Conservation (phyloP, 345 rosid species). For the Syzygium aromaticum region DNA sequence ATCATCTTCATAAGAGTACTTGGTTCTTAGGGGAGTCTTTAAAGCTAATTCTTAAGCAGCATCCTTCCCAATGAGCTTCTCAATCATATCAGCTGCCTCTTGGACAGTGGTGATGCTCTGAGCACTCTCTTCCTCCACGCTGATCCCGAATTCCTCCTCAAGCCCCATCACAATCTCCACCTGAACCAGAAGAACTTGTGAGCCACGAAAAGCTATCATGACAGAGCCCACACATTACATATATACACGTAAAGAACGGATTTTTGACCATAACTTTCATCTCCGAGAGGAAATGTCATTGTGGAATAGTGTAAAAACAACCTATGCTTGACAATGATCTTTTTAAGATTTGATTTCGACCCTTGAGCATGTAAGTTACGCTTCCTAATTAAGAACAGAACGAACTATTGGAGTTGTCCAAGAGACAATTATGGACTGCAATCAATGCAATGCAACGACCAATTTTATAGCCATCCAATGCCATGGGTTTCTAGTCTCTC, state of each 20-base stretch:
- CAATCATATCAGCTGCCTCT: conserved; percentile 38
- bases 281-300: background rate
- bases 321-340: background rate
- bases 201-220: background rate
- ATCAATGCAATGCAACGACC: background rate
- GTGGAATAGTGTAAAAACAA: background rate
- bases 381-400: background rate
- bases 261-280: background rate
- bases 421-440: background rate
- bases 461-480: background rate
- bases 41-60: background rate
- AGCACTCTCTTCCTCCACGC: conserved; percentile 34
- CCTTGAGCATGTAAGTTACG: background rate
- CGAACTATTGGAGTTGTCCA: background rate
- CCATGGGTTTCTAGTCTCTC: background rate
- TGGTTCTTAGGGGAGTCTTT: background rate
- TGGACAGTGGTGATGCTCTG: conserved; percentile 29
- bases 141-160: conserved; percentile 33
- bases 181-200: background rate
- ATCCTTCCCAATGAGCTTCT: conserved; percentile 14
- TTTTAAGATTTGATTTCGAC: background rate
- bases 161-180: conserved; percentile 28
- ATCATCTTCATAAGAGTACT: background rate
- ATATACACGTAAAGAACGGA: fast-evolving
- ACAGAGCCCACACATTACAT: background rate